phyloP scores from a whole-genome alignment of 495 filamentous ascomycete species.

The Hyaloscypha variabilis region DNA sequence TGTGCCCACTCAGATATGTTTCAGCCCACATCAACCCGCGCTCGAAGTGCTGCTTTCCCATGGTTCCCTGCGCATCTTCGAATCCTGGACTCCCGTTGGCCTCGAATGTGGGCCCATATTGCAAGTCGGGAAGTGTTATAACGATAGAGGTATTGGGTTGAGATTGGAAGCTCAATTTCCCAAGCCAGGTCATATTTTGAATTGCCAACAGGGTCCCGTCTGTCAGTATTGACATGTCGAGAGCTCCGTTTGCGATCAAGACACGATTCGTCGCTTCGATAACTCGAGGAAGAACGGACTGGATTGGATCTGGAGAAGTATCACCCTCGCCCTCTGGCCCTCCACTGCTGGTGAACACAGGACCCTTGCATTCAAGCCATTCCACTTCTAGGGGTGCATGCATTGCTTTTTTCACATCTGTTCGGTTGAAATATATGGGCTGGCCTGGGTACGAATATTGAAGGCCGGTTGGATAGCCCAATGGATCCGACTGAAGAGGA shows the following conservation, averaged over 20 bases:
- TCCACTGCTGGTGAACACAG: conserved; percentile 45
- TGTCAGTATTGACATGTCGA: conserved; percentile 62
- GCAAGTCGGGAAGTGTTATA: conserved; percentile 41
- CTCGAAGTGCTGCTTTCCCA: conserved; percentile 41
- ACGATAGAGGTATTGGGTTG: conserved; percentile 38
- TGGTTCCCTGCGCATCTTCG: conserved; percentile 35
- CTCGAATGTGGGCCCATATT: conserved; percentile 34
- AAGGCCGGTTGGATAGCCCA: conserved; percentile 29
- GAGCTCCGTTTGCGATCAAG: conserved; percentile 59
- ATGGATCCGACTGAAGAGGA: conserved; percentile 36
- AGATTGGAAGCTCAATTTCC: conserved; percentile 60
- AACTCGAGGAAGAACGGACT: conserved; percentile 57
- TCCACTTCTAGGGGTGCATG: conserved; percentile 48
- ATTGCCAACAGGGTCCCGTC: conserved; percentile 65
- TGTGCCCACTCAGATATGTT: conserved; percentile 56
- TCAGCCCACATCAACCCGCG: conserved; percentile 41
- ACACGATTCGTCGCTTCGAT: conserved; percentile 64
- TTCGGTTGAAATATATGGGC: conserved; percentile 58
- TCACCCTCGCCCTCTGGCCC: conserved; percentile 27
- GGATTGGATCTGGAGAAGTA: conserved; percentile 26
- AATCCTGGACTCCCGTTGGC: conserved; percentile 34
- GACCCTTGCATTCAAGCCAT: conserved; percentile 46
- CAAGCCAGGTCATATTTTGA: conserved; percentile 73
- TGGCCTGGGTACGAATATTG: conserved; percentile 44
- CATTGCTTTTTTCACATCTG: conserved; percentile 58